These are phyloP conservation scores for Annulohypoxylon bovei DNA, from an alignment of 495 filamentous ascomycete genomes.

Conservation along the genomic window DNA sequence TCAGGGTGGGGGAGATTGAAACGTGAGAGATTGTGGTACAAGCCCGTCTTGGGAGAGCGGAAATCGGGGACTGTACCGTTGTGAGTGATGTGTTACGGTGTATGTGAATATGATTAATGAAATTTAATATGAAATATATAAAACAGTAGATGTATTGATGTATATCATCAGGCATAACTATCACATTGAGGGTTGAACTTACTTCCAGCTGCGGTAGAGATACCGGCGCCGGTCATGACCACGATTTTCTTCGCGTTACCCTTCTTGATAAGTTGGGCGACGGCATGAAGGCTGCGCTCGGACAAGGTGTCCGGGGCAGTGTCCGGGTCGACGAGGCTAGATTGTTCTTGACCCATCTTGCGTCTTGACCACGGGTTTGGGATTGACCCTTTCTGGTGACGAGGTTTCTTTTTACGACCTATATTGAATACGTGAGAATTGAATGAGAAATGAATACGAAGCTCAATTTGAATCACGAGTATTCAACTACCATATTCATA, in stretches of 20 bases:
- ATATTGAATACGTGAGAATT: constrained; percentile 19
- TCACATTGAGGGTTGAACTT: constrained; percentile 32
- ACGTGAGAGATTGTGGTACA: constrained; percentile 84
- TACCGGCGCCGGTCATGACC: constrained; percentile 78
- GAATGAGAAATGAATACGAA: background rate
- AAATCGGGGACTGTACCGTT: constrained; percentile 74
- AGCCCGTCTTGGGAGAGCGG: constrained; percentile 76
- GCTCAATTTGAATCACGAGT: background rate
- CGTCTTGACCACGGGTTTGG: constrained; percentile 35
- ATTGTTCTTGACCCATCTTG: constrained; percentile 60
- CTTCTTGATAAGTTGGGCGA: constrained; percentile 80
- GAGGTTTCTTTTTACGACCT: constrained; percentile 45
- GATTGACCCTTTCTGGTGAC: constrained; percentile 46
- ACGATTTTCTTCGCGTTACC: constrained; percentile 74
- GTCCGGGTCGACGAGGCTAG: constrained; percentile 67
- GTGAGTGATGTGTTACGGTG: constrained; percentile 29
- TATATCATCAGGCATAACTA: background rate
- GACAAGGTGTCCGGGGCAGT: constrained; percentile 71
- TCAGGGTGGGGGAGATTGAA: constrained; percentile 85
- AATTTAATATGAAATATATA: background rate
- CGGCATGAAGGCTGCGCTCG: constrained; percentile 71
- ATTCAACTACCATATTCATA: background rate
- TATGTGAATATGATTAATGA: background rate
- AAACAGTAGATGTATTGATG: background rate
- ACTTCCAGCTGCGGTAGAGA: constrained; percentile 69